phyloP scores from a whole-genome alignment of 2,329 filamentous ascomycete genomes.

The Fusarium scirpi region DNA sequence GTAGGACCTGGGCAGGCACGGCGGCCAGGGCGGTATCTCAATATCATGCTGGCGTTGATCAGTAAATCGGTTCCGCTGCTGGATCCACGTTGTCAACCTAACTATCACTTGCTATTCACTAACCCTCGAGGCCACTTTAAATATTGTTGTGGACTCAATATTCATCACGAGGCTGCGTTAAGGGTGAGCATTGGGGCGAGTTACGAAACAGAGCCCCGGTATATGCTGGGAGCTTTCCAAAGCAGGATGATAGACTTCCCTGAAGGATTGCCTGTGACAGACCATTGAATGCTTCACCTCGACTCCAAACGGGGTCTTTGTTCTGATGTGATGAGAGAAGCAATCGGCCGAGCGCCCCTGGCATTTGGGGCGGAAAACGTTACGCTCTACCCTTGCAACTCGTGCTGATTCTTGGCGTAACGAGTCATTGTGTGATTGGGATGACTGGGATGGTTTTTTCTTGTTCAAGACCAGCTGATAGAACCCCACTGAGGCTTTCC shows the following conservation, averaged over 20 bases:
- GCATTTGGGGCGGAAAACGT: constrained; percentile 19
- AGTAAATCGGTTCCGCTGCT: constrained; percentile 1
- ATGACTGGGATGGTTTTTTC: constrained; percentile 4
- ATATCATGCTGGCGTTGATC: constrained; percentile 24
- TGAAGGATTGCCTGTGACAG: constrained; percentile 13
- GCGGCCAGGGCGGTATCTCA: constrained; percentile 38
- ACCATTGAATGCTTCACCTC: neutral
- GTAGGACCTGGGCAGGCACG: constrained; percentile 28
- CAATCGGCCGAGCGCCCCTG: constrained; percentile 39
- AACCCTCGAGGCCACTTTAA: neutral
- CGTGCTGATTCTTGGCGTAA: neutral
- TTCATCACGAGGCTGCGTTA: neutral
- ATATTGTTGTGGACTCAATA: neutral
- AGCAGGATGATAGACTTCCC: neutral
- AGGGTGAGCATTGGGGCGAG: neutral
- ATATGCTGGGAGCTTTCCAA: constrained; percentile 1
- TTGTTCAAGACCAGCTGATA: constrained; percentile 3
- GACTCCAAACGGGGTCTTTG: neutral
- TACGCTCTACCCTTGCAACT: constrained; percentile 24
- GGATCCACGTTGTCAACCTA: constrained; percentile 5
- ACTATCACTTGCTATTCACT: neutral
- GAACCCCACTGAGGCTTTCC: constrained; percentile 11
- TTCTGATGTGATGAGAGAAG: constrained; percentile 14
- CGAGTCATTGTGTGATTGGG: constrained; percentile 34
- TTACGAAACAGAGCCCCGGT: neutral